Evolutionary conservation across 1,284 basidiomycete genomes (phyloP), one percentile per base, ranked within the genome.

Genomic region (Amylostereum chailletii): DNA sequence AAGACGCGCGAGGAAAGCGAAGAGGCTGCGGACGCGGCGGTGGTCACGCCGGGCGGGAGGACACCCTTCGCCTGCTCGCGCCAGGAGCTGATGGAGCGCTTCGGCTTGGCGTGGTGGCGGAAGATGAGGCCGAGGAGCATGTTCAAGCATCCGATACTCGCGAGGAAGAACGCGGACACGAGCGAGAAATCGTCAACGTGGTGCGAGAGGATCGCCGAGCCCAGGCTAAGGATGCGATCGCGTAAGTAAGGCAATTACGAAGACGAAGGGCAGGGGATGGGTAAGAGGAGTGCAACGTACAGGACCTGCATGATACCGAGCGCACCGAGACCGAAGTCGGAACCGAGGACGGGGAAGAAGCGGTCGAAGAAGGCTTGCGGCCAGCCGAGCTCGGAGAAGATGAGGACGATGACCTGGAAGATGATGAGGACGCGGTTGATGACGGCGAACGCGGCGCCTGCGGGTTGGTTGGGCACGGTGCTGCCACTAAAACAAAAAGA

Each of bases 261-360:
- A 32, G 55, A 34, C 42, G 31, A 49, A 38, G 45, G 39, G 42
- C 37, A 34, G 43, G 32, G 32, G 26, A 32, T 5, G 33, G 32
- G 42, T 38, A 32, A 9, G 34, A 8, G 27, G 38, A 50, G 43
- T 11, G 30, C 34, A 26, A 47, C 81, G 61, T 58, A 87, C 83
- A 92, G 70, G 68, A 81, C 80, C 65, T 94, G 85, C 61, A 93
- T 83, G 51, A 88, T 76, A 26, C 91, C 91, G 4, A 93, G 75
- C 30, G 87, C 76, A 34, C 90, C 90, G 26, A 93, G 70, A 41
- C 91, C 89, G 64, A 92, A 90, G 43, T 79, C 73, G 10, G 71
- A 74, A 6, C 91, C 90, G n/a, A 94, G 79, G 42, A 94, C 79
- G n/a, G 91, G 91, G 65, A 94, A 85, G 71, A 75, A 92, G 31